phyloP scores from a whole-genome alignment of 495 filamentous ascomycete genomes.

The Parmelia sp. region DNA sequence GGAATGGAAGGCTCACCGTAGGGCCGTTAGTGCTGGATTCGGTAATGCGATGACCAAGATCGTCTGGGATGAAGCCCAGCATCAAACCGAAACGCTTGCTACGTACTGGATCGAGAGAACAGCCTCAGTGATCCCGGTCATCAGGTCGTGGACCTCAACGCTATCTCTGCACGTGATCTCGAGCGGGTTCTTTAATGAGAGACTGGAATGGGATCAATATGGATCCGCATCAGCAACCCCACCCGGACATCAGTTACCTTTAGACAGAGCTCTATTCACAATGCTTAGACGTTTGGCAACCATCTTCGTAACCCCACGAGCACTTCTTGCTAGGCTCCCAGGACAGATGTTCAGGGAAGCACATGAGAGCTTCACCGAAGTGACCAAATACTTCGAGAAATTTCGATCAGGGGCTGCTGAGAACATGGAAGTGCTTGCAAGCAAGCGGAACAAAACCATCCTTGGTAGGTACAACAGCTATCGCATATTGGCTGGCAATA shows the following conservation, averaged over 20 bases:
- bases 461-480: background rate
- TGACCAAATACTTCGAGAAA: background rate
- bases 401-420: background rate
- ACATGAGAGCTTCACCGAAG: background rate
- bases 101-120: background rate
- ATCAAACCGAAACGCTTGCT: background rate
- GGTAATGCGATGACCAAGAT: background rate
- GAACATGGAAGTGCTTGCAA: background rate
- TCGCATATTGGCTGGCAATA: no score
- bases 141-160: constrained; percentile 9
- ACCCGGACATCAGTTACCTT: background rate
- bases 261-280: background rate
- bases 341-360: background rate
- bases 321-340: background rate
- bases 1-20: background rate
- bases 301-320: background rate
- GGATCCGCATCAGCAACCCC: background rate
- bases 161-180: constrained; percentile 9
- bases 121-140: constrained; percentile 2
- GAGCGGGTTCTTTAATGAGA: background rate
- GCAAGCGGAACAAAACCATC: background rate
- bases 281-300: background rate
- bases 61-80: background rate
- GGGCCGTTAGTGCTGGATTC: background rate
- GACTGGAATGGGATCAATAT: background rate